A percentile compares a stretch with the other conserved stretches of the same genome.
These are phyloP conservation scores for Ustilago lituana DNA, from an alignment of 1,284 basidiomycete genomes.

Conservation along the genomic window DNA sequence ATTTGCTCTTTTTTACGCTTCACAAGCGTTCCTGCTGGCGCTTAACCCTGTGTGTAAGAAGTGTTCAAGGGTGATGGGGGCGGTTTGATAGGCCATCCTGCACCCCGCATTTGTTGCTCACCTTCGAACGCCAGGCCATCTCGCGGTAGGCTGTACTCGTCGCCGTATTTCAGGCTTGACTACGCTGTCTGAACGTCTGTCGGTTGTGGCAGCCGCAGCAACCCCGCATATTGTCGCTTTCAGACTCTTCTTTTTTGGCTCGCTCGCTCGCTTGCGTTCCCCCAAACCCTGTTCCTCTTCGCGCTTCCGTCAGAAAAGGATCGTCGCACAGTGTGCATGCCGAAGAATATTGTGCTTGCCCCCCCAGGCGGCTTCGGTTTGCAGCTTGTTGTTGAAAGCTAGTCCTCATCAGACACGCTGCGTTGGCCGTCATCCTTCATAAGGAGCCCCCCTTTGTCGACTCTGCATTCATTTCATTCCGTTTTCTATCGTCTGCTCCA, in stretches of 20 bases:
- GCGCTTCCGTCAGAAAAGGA: background rate
- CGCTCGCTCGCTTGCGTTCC: background rate
- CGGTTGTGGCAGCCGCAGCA: background rate
- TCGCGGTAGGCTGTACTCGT: too few species aligned
- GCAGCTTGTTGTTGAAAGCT: slow-evolving; percentile 6
- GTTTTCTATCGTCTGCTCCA: background rate
- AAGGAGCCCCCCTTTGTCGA: background rate
- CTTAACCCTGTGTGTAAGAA: too few species aligned
- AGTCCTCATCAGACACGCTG: background rate
- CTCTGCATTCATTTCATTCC: too few species aligned
- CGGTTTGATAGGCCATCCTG: too few species aligned
- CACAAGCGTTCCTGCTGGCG: background rate
- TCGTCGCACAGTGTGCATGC: too few species aligned
- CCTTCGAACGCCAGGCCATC: too few species aligned
- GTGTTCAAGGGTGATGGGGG: too few species aligned
- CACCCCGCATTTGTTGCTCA: slow-evolving; percentile 10
- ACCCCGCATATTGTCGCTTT: too few species aligned
- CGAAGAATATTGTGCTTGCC: too few species aligned
- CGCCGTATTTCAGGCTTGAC: too few species aligned
- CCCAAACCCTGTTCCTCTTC: background rate
- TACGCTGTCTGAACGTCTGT: too few species aligned
- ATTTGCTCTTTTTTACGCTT: background rate
- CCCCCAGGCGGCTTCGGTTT: too few species aligned
- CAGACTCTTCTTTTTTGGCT: slow-evolving; percentile 1
- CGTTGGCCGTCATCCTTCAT: slow-evolving; percentile 1